Conservation (phyloP, 345 rosid genomes). For the Citrus maxima region DNA sequence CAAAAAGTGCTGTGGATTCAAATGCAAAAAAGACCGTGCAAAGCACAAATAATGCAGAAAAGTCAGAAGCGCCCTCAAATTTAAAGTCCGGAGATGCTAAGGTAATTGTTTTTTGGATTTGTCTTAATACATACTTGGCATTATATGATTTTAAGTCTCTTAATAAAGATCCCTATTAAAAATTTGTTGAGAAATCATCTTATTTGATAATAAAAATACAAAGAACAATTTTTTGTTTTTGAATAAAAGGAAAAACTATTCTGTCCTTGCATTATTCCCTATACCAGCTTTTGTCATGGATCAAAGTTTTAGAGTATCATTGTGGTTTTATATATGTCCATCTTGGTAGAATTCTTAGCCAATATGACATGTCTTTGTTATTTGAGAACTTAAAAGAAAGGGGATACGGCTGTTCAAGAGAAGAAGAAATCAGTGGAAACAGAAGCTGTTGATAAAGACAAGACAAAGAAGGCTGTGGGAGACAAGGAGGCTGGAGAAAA, state of each 20-base stretch:
- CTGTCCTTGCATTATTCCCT: background rate
- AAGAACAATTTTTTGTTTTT: background rate
- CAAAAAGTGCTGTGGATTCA: constrained; percentile 33
- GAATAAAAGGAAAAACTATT: too few relatives aligned
- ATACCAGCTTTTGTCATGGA: background rate
- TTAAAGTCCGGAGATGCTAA: constrained; percentile 43
- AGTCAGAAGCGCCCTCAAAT: constrained; percentile 35
- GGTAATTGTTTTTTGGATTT: constrained; percentile 29
- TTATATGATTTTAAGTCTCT: background rate
- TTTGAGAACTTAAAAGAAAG: constrained; percentile 47
- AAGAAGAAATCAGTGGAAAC: constrained; percentile 55
- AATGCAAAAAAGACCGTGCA: constrained; percentile 41
- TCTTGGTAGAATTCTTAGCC: background rate
- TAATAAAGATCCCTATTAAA: background rate
- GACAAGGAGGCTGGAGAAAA: constrained; percentile 59
- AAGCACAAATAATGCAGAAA: constrained; percentile 38
- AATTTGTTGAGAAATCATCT: background rate
- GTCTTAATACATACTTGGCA: background rate
- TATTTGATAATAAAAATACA: background rate
- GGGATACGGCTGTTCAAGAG: constrained; percentile 43
- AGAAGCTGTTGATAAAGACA: constrained; percentile 62
- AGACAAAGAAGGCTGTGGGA: constrained; percentile 50
- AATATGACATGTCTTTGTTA: constrained; percentile 4
- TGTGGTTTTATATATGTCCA: background rate
- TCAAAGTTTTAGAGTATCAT: background rate